Percentiles rank a stretch among this genome's conserved stretches.
phyloP scores from a whole-genome alignment of 1,139 yeast species.

The Geotrichum australiense region DNA sequence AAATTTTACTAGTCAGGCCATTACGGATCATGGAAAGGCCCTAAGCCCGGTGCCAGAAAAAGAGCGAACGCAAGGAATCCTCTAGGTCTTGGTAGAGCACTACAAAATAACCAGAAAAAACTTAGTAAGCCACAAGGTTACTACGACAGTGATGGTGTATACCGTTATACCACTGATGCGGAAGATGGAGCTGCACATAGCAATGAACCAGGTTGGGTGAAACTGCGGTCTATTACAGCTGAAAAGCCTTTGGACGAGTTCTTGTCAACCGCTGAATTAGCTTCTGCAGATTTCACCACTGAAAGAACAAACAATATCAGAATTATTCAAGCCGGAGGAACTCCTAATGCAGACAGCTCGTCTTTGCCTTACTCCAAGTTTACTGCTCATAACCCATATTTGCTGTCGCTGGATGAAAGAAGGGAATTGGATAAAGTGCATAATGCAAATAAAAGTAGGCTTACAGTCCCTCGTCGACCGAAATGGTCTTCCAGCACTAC shows the following conservation, averaged over 20 bases:
- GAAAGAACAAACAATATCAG: constrained; percentile 78
- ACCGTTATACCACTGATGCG: constrained; percentile 33
- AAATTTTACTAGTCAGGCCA: constrained; percentile 6
- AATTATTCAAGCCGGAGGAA: constrained; percentile 48
- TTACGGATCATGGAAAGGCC: constrained; percentile 69
- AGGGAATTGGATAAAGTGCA: constrained; percentile 41
- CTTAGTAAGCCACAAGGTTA: constrained; percentile 64
- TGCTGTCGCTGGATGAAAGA: constrained; percentile 65
- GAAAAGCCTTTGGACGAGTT: constrained; percentile 93
- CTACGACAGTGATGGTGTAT: constrained; percentile 63
- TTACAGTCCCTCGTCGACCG: constrained; percentile 95
- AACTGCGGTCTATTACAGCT: constrained; percentile 87
- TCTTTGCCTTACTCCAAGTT: constrained; percentile 20
- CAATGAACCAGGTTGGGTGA: constrained; percentile 83
- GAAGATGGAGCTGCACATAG: constrained; percentile 31
- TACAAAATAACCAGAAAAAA: constrained; percentile 64
- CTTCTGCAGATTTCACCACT: constrained; percentile 94
- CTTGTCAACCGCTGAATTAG: constrained; percentile 87
- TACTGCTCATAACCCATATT: constrained; percentile 44
- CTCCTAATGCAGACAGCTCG: constrained; percentile 17
- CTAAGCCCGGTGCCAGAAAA: constrained; percentile 57
- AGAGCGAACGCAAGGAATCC: constrained; percentile 70
- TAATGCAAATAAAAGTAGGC: constrained; percentile 57
- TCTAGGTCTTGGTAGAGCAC: constrained; percentile 80
- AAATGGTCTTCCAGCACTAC: constrained; percentile 67